Base-by-base conservation (phyloP, 805 yeast species). In the Metschnikowia dekortorum region DNA sequence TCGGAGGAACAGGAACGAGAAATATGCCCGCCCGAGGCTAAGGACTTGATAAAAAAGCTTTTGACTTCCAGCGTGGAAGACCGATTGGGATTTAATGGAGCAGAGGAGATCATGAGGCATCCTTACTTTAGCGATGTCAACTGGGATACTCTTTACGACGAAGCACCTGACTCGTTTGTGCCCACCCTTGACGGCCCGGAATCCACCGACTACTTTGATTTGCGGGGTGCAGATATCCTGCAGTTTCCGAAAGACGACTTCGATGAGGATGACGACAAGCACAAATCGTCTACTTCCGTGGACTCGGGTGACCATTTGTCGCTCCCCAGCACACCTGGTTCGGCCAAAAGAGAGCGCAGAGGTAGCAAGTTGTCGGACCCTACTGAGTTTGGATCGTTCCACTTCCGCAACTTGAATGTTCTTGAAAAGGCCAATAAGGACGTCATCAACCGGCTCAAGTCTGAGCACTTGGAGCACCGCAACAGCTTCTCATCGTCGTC, bases 371-470 rank as follows among this genome's bases (percentile, higher is more conserved):
- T 89, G 53, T 85, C 85, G 46, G 92, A 86, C 50, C 78, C 85
- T 2, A 70, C 74, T 26, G 92, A 92, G 60, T 94, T 94, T 77
- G 99, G 99, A 0, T 85, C 94, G 4, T 94, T 94, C 67, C 85
- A 88, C 52, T 94, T 88, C 69, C 77, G 97, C 56, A 94, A 94
- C 64, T 70, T 94, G 35, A 84, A 92, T 4, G 94, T 94, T 6
- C 76, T 95, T 49, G 98, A 94, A 59, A 87, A 87, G 60, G 97
- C 96, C 8, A 94, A 94, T 63, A 89, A 89, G 62, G 97, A 91
- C 68, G 91, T 87, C 11, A 89, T 94, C 55, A 87, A 88, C 61
- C 74, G 96, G 54, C 78, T 94, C 62, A 87, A 90, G 61, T 84
- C 77, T 31, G 98, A 92, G 64, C 96, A 89, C 65, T 57, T 84